Base-by-base conservation (phyloP, 2,329 filamentous ascomycete genomes). In the Colletotrichum destructivum region DNA sequence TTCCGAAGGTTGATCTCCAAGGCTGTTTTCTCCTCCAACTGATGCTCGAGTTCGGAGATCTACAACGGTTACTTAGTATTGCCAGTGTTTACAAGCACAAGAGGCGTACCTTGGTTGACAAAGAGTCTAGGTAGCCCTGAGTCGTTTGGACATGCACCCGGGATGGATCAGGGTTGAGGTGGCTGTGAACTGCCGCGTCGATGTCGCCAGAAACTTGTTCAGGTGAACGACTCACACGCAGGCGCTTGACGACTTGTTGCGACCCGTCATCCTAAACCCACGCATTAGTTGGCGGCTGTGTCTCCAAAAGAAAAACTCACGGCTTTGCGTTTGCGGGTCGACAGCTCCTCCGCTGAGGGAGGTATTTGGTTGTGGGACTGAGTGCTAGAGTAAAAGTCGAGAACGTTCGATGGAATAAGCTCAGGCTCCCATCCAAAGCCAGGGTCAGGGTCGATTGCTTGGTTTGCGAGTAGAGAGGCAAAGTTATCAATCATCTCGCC, bases 371-470 rank as follows among this genome's bases (percentile, higher is more conserved):
- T 42, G 61, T 72, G 77, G 8, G 74, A 74, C 59, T 84, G 83
- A 0, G 84, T 83, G 67, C 77, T 79, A 47, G 80, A 75, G 76
- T 81, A 90, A 42, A 84, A 78, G 54, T 89, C 85, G 26, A 90
- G 82, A 3, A 89, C 81, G 0, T 84, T 79, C 1, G 84, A 82
- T 0, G 88, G 87, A 2, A 90, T 76, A 3, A 79, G 73, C 11
- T 85, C 81, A 2, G 86, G 83, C 16, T 85, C 83, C 85, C 85
- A 90, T 5, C 79, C 77, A 49, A 88, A 81, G 11, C 80, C 80
- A 47, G 73, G 76, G 55, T 75, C 82, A 51, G 76, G 82, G 67
- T 75, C 81, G 61, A 84, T 83, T 13, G 89, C 75, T 62, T 85
- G 85, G 35, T 82, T 80, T 18, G 83, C 80, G 75, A 90, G 89